A percentile compares a stretch with the other conserved stretches of the same genome.
These are phyloP conservation scores for Globisporangium okanoganense DNA, from an alignment of 352 stramenopile genomes.

Conservation along the genomic window DNA sequence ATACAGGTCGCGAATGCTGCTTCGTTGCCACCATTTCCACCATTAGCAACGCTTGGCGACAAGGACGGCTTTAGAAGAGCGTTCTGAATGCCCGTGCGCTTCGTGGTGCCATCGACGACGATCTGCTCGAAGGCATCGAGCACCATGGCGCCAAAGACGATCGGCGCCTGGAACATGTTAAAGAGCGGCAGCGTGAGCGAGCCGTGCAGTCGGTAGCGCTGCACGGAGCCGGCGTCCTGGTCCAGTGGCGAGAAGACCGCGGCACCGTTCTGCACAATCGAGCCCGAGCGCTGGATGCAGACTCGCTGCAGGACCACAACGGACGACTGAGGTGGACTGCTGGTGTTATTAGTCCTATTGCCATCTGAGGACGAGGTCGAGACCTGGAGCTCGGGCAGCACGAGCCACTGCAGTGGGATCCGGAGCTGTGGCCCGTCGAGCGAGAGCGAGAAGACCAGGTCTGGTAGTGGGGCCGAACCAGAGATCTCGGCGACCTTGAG, in stretches of 20 bases:
- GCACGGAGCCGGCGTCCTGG: slow-evolving; percentile 30
- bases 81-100: slow-evolving; percentile 26
- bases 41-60: neutral
- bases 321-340: slow-evolving; percentile 4
- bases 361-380: neutral
- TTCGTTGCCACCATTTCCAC: neutral
- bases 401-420: slow-evolving; percentile 43
- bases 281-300: slow-evolving; percentile 52
- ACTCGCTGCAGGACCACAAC: slow-evolving; percentile 19
- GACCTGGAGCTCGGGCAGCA: slow-evolving; percentile 30
- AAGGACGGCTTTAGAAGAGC: no score
- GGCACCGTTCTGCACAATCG: slow-evolving; percentile 52
- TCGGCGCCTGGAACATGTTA: slow-evolving; percentile 63
- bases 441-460: slow-evolving; percentile 44
- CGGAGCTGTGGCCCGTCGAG: slow-evolving; percentile 24
- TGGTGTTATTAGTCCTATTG: neutral
- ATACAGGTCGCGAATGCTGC: slow-evolving; percentile 16
- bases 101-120: slow-evolving; percentile 37
- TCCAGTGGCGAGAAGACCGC: slow-evolving; percentile 45
- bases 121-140: slow-evolving; percentile 40
- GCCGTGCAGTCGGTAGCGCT: slow-evolving; percentile 50
- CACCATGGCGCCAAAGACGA: slow-evolving; percentile 62
- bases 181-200: slow-evolving; percentile 45
- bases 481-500: slow-evolving; percentile 43
- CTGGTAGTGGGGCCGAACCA: slow-evolving; percentile 20